Conservation (phyloP, 2,329 filamentous ascomycete genomes). For the Hortaea sp. region DNA sequence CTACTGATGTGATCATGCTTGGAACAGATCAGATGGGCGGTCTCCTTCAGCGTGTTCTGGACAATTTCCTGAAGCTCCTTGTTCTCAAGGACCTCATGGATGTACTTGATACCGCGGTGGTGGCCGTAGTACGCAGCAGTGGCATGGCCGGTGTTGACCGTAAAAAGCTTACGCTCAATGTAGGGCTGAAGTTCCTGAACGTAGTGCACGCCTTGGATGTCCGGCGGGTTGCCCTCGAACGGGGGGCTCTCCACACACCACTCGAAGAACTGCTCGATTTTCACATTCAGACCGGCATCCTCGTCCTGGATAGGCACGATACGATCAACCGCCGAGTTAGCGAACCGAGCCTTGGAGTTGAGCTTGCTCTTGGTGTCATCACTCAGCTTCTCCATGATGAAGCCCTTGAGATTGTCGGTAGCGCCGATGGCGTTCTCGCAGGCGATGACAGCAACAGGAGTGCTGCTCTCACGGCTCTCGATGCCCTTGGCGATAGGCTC, state of each 20-base stretch:
- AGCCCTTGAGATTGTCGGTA: slow-evolving; percentile 73
- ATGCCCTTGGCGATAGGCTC: slow-evolving; percentile 93
- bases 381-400: slow-evolving; percentile 63
- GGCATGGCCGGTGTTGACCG: slow-evolving; percentile 96
- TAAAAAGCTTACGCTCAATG: slow-evolving; percentile 99
- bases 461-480: slow-evolving; percentile 55
- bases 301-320: slow-evolving; percentile 88
- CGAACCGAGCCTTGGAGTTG: slow-evolving; percentile 69
- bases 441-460: slow-evolving; percentile 82
- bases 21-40: slow-evolving; percentile 69
- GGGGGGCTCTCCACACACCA: slow-evolving; percentile 91
- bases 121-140: slow-evolving; percentile 94
- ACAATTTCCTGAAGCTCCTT: slow-evolving; percentile 71
- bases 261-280: slow-evolving; percentile 97
- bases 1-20: slow-evolving; percentile 68
- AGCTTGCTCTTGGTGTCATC: slow-evolving; percentile 58
- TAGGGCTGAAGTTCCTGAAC: slow-evolving; percentile 85
- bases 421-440: slow-evolving; percentile 97
- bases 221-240: slow-evolving; percentile 61
- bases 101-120: slow-evolving; percentile 72
- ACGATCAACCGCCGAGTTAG: slow-evolving; percentile 96
- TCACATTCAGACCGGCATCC: slow-evolving; percentile 75
- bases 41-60: slow-evolving; percentile 71
- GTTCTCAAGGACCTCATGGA: slow-evolving; percentile 81
- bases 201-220: slow-evolving; percentile 84